A percentile compares a stretch with the other conserved stretches of the same genome.
These are phyloP conservation scores for Spatholobus suberectus DNA, from an alignment of 306 rosid genomes.

Conservation along the genomic window DNA sequence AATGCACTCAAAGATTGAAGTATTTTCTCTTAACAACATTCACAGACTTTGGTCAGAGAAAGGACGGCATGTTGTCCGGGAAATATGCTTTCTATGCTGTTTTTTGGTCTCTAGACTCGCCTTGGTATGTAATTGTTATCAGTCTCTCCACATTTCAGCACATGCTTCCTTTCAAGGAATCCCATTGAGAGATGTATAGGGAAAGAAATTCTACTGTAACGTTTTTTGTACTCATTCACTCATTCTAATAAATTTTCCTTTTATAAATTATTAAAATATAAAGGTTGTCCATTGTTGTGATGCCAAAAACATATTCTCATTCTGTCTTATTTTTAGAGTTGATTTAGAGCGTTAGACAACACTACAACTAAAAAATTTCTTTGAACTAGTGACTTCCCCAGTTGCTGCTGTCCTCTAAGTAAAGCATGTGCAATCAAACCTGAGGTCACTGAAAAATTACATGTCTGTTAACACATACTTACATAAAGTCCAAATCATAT, in stretches of 20 bases:
- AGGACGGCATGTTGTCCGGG: background rate
- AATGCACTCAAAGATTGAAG: background rate
- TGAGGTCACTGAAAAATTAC: background rate
- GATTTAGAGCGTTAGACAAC: background rate
- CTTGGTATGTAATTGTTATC: constrained; percentile 2
- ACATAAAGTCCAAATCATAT: constrained; percentile 18
- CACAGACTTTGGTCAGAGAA: background rate
- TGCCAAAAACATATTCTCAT: background rate
- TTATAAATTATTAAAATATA: background rate
- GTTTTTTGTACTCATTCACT: constrained; percentile 1
- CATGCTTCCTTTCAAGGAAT: constrained; percentile 25
- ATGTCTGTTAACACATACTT: background rate
- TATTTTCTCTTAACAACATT: background rate
- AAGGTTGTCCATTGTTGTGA: background rate
- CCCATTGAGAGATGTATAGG: background rate
- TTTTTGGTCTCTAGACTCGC: constrained; percentile 18
- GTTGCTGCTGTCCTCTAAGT: background rate
- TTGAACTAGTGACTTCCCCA: constrained; percentile 16
- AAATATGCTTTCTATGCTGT: constrained; percentile 1
- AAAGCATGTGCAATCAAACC: constrained; percentile 13
- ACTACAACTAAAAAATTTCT: background rate
- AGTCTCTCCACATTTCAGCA: background rate
- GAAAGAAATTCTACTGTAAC: background rate
- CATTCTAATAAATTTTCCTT: constrained; percentile 7
- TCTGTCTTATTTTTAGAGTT: constrained; percentile 19